Base-by-base conservation (phyloP, 371 early-diverging fungal genomes). In the Actinomortierella ambigua region DNA sequence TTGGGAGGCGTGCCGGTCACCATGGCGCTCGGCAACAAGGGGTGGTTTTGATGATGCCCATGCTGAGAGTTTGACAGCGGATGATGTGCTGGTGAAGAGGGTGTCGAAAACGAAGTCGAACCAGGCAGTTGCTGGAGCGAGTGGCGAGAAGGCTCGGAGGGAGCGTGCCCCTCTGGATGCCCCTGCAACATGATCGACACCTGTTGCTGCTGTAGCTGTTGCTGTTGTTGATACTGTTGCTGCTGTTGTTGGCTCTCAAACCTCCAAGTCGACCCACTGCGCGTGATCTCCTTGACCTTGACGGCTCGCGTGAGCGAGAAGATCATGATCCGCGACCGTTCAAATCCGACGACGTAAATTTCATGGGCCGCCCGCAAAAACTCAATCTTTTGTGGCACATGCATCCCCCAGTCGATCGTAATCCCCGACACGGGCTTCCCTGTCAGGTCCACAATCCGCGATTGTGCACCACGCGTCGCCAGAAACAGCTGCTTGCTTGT, bases 281-380 rank as follows among this genome's bases (percentile, higher is more conserved):
- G 62, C n/a, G 28, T 15, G n/a, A 71, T 71, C 44, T 61, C 62
- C 29, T 65, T 65, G 34, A 71, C 55, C 50, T 65, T 71, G 18
- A 53, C 55, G 11, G 55, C 73, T 22, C 63, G 44, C 26, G 66
- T 59, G 34, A 71, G 24, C 18, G 73, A 65, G 50, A 59, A 71
- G 3, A 65, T 24, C 3, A 56, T 57, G 20, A 71, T 65, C 6
- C 56, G 52, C 0, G 66, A 41, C 50, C 65, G 65, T 49, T 71
- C 66, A 46, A 71, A 66, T 18, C 73, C 73, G 22, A 71, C 50
- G 2, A 59, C 73, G 46, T 71, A 71, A 18, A 71, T 65, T 28
- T 71, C 73, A 4, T 62, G 41, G 1, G 23, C 26, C 1, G 73
- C 56, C 60, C 56, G 61, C 20, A 71, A 34, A 27, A 71, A 71